phyloP scores from a whole-genome alignment of 305 asterid species.

The Fraxinus ornus region DNA sequence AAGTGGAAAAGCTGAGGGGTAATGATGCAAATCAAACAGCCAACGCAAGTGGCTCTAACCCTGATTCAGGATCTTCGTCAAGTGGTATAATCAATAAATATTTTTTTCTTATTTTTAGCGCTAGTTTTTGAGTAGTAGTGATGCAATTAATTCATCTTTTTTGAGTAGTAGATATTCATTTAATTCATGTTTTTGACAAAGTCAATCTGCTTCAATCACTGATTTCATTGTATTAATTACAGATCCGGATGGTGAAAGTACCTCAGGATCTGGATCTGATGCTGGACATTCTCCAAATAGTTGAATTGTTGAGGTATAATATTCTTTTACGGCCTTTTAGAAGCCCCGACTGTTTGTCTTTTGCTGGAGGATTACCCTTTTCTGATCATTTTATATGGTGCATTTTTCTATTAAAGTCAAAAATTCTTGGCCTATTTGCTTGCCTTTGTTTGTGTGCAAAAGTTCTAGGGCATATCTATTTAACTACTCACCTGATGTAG shows the following conservation, averaged over 20 bases:
- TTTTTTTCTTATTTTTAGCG: slow-evolving; percentile 12
- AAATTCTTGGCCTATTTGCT: background rate
- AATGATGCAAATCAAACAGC: slow-evolving; percentile 38
- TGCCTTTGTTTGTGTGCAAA: background rate
- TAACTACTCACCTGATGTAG: background rate
- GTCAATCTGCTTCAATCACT: slow-evolving; percentile 1
- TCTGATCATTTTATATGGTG: background rate
- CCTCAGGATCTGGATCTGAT: slow-evolving; percentile 56
- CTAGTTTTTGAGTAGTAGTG: slow-evolving; percentile 1
- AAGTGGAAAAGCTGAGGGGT: slow-evolving; percentile 37
- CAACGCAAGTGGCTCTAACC: slow-evolving; percentile 43
- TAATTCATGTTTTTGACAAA: slow-evolving; percentile 12
- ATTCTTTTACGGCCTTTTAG: slow-evolving; percentile 19
- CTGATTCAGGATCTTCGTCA: slow-evolving; percentile 62
- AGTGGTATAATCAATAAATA: slow-evolving; percentile 44
- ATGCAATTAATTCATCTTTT: slow-evolving; percentile 21
- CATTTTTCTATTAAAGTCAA: slow-evolving; percentile 8
- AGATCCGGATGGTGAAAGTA: slow-evolving; percentile 62
- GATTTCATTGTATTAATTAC: slow-evolving; percentile 20
- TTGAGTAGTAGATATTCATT: slow-evolving; percentile 11
- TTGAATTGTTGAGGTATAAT: slow-evolving; percentile 43
- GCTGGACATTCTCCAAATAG: slow-evolving; percentile 44
- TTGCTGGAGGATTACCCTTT: background rate
- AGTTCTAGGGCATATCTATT: slow-evolving; percentile 4
- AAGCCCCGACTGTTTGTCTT: slow-evolving; percentile 2